Base-by-base conservation (phyloP, 176 grass and related monocot species). In the Metroxylon sagu region DNA sequence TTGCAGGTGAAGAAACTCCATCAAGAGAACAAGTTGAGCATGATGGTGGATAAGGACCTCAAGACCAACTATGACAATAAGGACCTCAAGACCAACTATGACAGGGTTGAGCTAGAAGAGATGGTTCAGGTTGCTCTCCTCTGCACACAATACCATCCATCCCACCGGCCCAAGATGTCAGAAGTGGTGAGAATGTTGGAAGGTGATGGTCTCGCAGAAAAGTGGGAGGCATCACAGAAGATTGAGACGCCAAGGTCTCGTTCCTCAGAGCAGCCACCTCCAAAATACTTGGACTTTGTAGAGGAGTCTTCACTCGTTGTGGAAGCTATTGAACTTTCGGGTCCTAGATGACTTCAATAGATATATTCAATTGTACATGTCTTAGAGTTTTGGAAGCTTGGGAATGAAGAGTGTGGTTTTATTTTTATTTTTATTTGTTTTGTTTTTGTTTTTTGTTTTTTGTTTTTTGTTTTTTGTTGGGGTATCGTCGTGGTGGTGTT, bases 111-210 rank as follows among this genome's bases (percentile, higher is more conserved):
- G 67, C 53, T 84, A 49, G 75, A 85, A 48, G 69, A 85, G 49
- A 82, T 96, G 83, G 75, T 90, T 58, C 77, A 82, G 65, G 71
- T 96, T 30, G 91, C 83, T 18, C 65, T 96, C 57, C 77, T 96
- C 26, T 96, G 91, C 78, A 87, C 86, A 4, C 85, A 82, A 71
- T 75, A 65, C 54, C 65, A 19, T 50, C 83, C 86, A 14, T 16
- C 52, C 1, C 65, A 96, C 19, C 86, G 83, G 3, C 91, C 86
- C 15, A 80, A 51, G 30, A 96, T 96, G 86, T 82, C 72, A 48
- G 68, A 96, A 63, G 70, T 90, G 59, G 69, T 85, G 5, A 52
- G 72, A 6, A 96, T 96, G 91, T 67, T 96, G n/a, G 71, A 90
- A 71, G 80, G 56, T 17, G 75, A 75, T 35, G 80, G 77, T 18